Percentiles rank a stretch among this genome's conserved stretches.
These are phyloP conservation scores for Plicaturopsis crispa DNA, from an alignment of 768 basidiomycete species.

Conservation along the genomic window DNA sequence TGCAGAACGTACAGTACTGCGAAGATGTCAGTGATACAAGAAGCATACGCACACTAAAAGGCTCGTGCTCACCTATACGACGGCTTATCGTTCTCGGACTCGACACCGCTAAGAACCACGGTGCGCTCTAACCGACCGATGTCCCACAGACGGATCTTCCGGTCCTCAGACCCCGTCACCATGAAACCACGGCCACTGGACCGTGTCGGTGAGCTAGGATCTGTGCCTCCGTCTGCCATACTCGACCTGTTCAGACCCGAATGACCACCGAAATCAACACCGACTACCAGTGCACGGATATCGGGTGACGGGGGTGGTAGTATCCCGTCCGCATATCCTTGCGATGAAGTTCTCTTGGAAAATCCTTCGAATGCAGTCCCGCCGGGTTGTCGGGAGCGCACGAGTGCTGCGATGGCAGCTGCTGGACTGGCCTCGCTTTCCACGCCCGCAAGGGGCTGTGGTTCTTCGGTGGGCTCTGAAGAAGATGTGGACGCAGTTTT, in stretches of 20 bases:
- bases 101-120: constrained; percentile 70
- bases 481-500: constrained; percentile 32
- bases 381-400: constrained; percentile 66
- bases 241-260: constrained; percentile 45
- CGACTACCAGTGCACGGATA: constrained; percentile 62
- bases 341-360: constrained; percentile 22
- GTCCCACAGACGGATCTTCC: constrained; percentile 86
- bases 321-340: constrained; percentile 24
- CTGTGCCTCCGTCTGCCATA: constrained; percentile 33
- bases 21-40: constrained; percentile 4
- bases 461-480: constrained; percentile 45
- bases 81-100: constrained; percentile 69
- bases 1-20: constrained; percentile 25
- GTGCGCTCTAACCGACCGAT: constrained; percentile 66
- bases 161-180: constrained; percentile 86
- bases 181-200: constrained; percentile 57
- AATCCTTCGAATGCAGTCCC: constrained; percentile 15
- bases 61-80: constrained; percentile 67
- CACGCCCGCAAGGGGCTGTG: constrained; percentile 39
- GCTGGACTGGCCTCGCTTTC: constrained; percentile 62
- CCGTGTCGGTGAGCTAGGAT: constrained; percentile 30
- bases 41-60: no score
- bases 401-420: constrained; percentile 70
- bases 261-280: constrained; percentile 73
- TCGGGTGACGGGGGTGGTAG: constrained; percentile 50